Percentiles rank a stretch among this genome's conserved stretches.
These are phyloP conservation scores for Kokia cookei DNA, from an alignment of 441 rosid species.

Conservation along the genomic window DNA sequence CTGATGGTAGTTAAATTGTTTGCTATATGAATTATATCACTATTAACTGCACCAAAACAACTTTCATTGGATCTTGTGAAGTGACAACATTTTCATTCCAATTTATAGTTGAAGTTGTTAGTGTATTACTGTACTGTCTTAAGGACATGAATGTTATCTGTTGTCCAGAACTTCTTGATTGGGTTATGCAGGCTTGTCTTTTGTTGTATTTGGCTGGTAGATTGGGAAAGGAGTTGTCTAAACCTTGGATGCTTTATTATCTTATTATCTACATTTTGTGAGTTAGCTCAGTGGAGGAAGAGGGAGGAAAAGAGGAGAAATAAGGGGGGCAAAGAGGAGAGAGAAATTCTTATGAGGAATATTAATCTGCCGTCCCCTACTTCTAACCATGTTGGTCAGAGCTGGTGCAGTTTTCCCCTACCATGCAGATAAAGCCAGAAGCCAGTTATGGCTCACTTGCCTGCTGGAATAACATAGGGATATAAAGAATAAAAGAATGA, in stretches of 20 bases:
- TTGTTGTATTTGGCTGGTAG: not conserved
- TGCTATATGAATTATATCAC: not conserved
- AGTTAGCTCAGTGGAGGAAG: not conserved
- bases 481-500: not conserved
- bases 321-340: not conserved
- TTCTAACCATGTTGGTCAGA: not conserved
- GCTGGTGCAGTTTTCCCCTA: not conserved
- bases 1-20: not conserved
- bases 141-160: not conserved
- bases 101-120: not conserved
- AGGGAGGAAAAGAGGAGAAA: not conserved
- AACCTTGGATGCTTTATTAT: not conserved
- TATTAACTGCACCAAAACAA: not conserved
- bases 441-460: not conserved
- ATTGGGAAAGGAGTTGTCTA: not conserved
- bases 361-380: not conserved
- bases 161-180: not conserved
- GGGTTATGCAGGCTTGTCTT: not conserved
- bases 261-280: not conserved
- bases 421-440: not conserved
- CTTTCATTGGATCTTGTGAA: not conserved
- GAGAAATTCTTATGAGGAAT: not conserved
- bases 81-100: not conserved
- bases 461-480: not conserved
- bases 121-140: not conserved